Conservation (phyloP, 441 rosid genomes). For the Erodium texanum region DNA sequence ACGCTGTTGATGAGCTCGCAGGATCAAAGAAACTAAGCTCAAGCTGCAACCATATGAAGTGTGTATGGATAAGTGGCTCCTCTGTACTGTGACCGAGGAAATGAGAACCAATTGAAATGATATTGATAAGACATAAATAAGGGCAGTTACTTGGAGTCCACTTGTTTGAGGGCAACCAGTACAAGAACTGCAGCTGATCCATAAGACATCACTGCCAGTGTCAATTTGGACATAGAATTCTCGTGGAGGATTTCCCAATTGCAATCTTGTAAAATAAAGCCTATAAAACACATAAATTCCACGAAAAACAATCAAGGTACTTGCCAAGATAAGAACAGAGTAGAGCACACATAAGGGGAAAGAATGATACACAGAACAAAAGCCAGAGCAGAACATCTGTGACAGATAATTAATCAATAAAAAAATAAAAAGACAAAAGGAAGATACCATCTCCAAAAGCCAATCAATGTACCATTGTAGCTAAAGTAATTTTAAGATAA, state of each 20-base stretch:
- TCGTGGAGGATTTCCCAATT: constrained; percentile 73
- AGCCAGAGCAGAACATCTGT: background rate
- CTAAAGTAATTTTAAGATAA: too few species aligned
- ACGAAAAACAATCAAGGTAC: background rate
- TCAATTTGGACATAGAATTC: constrained; percentile 87
- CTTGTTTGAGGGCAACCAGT: constrained; percentile 73
- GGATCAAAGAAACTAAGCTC: constrained; percentile 53
- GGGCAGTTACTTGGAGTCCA: constrained; percentile 58
- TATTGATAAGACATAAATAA: constrained; percentile 9
- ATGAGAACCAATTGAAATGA: constrained; percentile 8
- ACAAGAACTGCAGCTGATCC: constrained; percentile 83
- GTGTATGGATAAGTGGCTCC: constrained; percentile 1
- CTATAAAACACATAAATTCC: constrained; percentile 26
- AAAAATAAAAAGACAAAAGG: background rate
- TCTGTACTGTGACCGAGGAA: constrained; percentile 5
- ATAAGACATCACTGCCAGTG: constrained; percentile 91
- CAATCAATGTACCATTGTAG: background rate
- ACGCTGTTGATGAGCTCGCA: constrained; percentile 42
- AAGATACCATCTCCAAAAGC: background rate
- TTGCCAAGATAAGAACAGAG: constrained; percentile 1
- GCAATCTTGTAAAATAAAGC: constrained; percentile 69
- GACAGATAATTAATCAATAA: too few species aligned
- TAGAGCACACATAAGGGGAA: background rate
- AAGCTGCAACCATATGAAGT: constrained; percentile 29
- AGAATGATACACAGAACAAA: background rate